Base-by-base conservation (phyloP, 108 stramenopile genomes). In the Skeletonema costatum region DNA sequence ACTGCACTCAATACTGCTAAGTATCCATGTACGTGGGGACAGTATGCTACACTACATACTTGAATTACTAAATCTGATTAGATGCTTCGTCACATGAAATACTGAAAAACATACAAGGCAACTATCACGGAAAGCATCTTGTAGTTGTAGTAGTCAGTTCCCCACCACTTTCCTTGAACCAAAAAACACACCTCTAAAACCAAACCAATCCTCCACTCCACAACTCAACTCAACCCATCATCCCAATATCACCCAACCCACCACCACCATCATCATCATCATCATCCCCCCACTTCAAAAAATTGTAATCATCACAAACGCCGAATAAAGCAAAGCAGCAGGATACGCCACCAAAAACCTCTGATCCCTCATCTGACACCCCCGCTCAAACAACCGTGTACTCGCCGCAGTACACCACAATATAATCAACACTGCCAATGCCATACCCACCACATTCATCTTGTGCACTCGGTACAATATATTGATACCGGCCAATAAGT, bases 281-380 rank as follows among this genome's bases (percentile, higher is more conserved):
- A 7, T n/a, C 7, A n/a, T 30, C 41, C 11, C 5, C 14, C 50
- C 35, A 16, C 35, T 56, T 31, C 87, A 99, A 85, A 99, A 99
- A 44, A 99, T 96, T 5, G 99, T 99, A 71, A 99, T 98, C 62
- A 99, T 93, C 42, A 98, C 98, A 89, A 99, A 99, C 60, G 96
- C 94, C 35, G 97, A 93, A 82, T 99, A 99, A 50, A 99, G 73
- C 32, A 99, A 81, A 5, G 95, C 91, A 63, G 95, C 87, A 4
- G 99, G 99, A 84, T 99, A 99, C 32, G 97, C 98, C 68, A 99
- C 91, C 71, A 99, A 85, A 83, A 93, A 99, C 63, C 98, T 87
- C 82, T 99, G 99, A 74, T 88, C 85, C 64, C 94, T 85, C 91
- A 99, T 90, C 17, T 80, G 84, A 74, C 93, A 96, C 39, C 96